Evolutionary conservation across 805 yeast genomes (phyloP).

Genomic region (Pichia cabralensis): DNA sequence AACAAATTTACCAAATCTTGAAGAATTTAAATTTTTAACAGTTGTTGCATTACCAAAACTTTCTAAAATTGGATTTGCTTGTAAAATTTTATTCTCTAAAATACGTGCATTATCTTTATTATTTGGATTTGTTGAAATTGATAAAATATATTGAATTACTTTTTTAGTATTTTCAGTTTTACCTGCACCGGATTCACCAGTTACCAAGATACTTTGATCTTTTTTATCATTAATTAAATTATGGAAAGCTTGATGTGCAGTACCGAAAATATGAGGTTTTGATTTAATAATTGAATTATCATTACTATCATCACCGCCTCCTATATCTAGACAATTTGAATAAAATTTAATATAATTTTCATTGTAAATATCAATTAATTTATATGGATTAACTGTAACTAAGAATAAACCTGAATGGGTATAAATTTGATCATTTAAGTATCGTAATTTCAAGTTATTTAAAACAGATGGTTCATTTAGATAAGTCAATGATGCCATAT

Average conservation of each 20-base stretch:
- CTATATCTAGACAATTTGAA: slow-evolving; percentile 8
- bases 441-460: slow-evolving; percentile 69
- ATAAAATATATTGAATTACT: slow-evolving; percentile 83
- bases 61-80: slow-evolving; percentile 92
- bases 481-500: slow-evolving; percentile 92
- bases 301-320: slow-evolving; percentile 14
- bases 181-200: slow-evolving; percentile 99
- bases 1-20: slow-evolving; percentile 94
- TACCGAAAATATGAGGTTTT: slow-evolving; percentile 88
- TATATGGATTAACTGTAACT: slow-evolving; percentile 93
- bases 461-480: slow-evolving; percentile 95
- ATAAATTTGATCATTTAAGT: slow-evolving; percentile 68
- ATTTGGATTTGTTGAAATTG: slow-evolving; percentile 39
- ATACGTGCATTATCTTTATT: slow-evolving; percentile 25
- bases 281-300: slow-evolving; percentile 3
- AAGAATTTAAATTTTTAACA: slow-evolving; percentile 84
- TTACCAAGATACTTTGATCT: slow-evolving; percentile 89
- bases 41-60: slow-evolving; percentile 97
- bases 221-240: slow-evolving; percentile 57
- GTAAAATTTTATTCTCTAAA: slow-evolving; percentile 78
- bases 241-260: slow-evolving; percentile 78
- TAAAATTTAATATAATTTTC: slow-evolving; percentile 46
- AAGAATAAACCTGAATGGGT: slow-evolving; percentile 92
- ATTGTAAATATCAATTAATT: slow-evolving; percentile 60
- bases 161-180: slow-evolving; percentile 96